Evolutionary conservation across 2,329 filamentous ascomycete species (phyloP), one percentile per base, ranked within the genome.

Genomic region (Penicillium rolfsii): DNA sequence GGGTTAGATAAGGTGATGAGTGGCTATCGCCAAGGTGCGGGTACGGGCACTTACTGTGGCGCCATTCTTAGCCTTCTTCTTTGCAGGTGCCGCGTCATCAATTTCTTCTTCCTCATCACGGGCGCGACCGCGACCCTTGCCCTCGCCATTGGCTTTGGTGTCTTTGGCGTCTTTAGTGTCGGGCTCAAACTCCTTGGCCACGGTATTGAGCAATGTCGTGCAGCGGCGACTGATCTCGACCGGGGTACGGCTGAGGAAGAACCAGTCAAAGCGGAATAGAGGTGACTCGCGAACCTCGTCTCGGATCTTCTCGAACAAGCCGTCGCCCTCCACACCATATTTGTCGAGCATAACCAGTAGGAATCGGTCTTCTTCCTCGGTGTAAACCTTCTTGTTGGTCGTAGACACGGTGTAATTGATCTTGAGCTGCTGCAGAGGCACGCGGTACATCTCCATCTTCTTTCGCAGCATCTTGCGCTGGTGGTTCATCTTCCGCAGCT

Each of bases 311-410:
- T 99, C 95, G 75, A 95, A 96, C 64, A 99, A 85, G 36, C 87
- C 87, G 70, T 98, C 94, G 1, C 90, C 90, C 74, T 99, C 96
- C 38, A 99, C 88, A 6, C 96, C 95, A 70, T 93, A 90, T 76
- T 89, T 91, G 79, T 99, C 93, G 5, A 99, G 84, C 79, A 97
- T 89, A 53, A 99, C 94, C 36, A 99, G 84, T 55, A 99, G 79
- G 79, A 99, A 99, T 3, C 95, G 87, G 74, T 99, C 95, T 76
- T 99, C 95, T 74, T 99, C 95, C 75, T 99, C 96, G 0, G 93
- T 98, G 76, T 99, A 99, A 0, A 99, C 93, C 81, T 99, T 99
- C 82, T 99, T 99, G 85, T 99, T 99, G 9, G 96, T 99, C 2
- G 95, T 99, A 6, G 93, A 97, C 30, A 99, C 95, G 0, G 93